These are phyloP conservation scores for Lachnellula subtilissima DNA, from an alignment of 2,329 filamentous ascomycete species.

Conservation along the genomic window DNA sequence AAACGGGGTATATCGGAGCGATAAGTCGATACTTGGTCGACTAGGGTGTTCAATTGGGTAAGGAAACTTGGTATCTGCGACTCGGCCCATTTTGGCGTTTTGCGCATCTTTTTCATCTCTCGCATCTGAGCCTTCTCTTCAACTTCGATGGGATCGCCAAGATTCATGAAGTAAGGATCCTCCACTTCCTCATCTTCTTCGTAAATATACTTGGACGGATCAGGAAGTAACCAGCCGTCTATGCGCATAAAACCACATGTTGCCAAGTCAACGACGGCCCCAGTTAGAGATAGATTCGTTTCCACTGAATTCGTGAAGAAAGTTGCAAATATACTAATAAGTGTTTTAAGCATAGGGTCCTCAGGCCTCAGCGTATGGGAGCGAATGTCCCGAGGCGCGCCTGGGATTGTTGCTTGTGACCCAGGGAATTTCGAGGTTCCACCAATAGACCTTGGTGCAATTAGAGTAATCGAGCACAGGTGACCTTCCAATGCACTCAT, in stretches of 20 bases:
- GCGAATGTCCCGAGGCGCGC: slow-evolving; percentile 55
- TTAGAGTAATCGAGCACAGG: slow-evolving; percentile 64
- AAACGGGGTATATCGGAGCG: slow-evolving; percentile 64
- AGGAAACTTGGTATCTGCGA: slow-evolving; percentile 51
- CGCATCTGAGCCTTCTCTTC: slow-evolving; percentile 42
- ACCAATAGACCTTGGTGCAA: slow-evolving; percentile 54
- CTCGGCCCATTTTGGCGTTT: slow-evolving; percentile 48
- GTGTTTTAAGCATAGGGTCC: slow-evolving; percentile 59
- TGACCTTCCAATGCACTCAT: slow-evolving; percentile 66
- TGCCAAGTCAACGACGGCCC: slow-evolving; percentile 74
- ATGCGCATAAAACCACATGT: slow-evolving; percentile 80
- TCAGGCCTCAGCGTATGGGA: slow-evolving; percentile 58
- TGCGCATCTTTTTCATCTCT: slow-evolving; percentile 47
- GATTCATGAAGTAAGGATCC: slow-evolving; percentile 29
- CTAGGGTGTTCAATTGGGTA: slow-evolving; percentile 52
- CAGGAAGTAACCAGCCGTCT: slow-evolving; percentile 84
- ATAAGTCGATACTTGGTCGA: slow-evolving; percentile 58
- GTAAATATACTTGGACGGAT: slow-evolving; percentile 60
- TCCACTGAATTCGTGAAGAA: slow-evolving; percentile 92
- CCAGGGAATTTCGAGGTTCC: slow-evolving; percentile 54
- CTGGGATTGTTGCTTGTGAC: slow-evolving; percentile 51
- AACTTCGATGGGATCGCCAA: slow-evolving; percentile 29
- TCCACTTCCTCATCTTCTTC: slow-evolving; percentile 39
- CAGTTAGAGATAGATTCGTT: slow-evolving; percentile 82
- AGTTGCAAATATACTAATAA: slow-evolving; percentile 65